These are phyloP conservation scores for Phytopythium oedochilum DNA, from an alignment of 352 stramenopile genomes.

Conservation along the genomic window DNA sequence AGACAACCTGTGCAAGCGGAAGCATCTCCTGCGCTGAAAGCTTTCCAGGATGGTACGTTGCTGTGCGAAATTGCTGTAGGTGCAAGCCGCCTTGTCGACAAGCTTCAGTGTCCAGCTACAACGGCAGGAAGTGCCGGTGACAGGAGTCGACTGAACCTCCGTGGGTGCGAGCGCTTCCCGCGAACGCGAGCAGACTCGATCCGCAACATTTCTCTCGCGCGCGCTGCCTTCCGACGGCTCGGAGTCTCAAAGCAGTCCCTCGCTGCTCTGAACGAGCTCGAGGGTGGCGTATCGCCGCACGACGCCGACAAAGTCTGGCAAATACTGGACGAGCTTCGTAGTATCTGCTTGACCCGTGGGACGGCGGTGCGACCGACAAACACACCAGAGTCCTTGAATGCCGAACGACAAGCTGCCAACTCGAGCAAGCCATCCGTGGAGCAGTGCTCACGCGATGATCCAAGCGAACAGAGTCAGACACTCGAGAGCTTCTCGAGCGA, in stretches of 20 bases:
- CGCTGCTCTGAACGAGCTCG: not conserved
- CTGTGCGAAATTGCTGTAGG: constrained; percentile 28
- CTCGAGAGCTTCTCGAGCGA: not conserved
- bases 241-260: not conserved
- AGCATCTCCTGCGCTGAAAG: not conserved
- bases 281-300: too few species aligned
- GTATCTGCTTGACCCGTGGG: not conserved
- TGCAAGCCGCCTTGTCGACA: constrained; percentile 3
- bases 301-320: too few species aligned
- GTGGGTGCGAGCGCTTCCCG: not conserved
- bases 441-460: not conserved
- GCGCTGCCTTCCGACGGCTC: constrained; percentile 6
- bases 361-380: not conserved
- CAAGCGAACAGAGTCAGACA: too few species aligned
- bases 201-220: constrained; percentile 12
- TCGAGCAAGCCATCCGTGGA: not conserved
- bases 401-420: not conserved
- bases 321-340: not conserved
- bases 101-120: not conserved
- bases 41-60: constrained; percentile 29
- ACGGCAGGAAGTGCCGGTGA: not conserved
- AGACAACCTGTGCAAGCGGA: not conserved
- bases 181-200: constrained; percentile 8
- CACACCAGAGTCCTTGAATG: not conserved
- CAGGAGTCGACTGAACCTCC: not conserved